These are phyloP conservation scores for Apiospora rasikravindrae DNA, from an alignment of 2,329 filamentous ascomycete genomes.

Conservation along the genomic window DNA sequence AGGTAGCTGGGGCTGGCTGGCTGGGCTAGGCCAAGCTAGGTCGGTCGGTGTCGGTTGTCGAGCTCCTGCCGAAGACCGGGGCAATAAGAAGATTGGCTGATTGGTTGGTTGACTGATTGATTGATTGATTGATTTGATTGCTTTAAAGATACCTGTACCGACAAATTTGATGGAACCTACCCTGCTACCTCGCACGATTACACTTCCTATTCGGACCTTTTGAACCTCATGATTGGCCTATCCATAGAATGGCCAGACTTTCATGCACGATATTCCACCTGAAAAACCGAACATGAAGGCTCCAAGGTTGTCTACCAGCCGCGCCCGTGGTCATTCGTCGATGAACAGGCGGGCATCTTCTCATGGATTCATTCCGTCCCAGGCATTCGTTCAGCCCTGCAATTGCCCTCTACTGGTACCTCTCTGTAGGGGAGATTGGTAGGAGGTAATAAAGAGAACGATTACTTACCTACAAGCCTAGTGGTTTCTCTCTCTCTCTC, in stretches of 20 bases:
- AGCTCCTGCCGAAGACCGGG: neutral
- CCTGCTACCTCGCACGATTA: neutral
- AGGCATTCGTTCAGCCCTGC: neutral
- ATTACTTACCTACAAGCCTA: neutral
- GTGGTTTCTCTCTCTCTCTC: too few species aligned
- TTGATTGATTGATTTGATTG: too few species aligned
- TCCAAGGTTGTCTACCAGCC: too few species aligned
- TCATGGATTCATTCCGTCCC: neutral
- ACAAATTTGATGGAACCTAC: neutral
- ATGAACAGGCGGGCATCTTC: too few species aligned
- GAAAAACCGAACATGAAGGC: neutral
- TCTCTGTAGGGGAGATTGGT: neutral
- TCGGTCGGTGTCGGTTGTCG: neutral
- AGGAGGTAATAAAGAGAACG: neutral
- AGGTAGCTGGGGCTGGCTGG: neutral
- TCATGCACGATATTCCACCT: neutral
- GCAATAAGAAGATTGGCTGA: neutral
- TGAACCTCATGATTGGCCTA: neutral
- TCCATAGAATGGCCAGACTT: neutral
- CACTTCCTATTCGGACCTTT: constrained; percentile 12
- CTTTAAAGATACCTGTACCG: neutral
- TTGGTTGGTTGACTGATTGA: too few species aligned
- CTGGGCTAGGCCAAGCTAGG: neutral
- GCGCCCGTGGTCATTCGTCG: too few species aligned
- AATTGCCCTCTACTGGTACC: too few species aligned